These are phyloP conservation scores for Clavaria fumosa DNA, from an alignment of 768 basidiomycete species.

Conservation along the genomic window DNA sequence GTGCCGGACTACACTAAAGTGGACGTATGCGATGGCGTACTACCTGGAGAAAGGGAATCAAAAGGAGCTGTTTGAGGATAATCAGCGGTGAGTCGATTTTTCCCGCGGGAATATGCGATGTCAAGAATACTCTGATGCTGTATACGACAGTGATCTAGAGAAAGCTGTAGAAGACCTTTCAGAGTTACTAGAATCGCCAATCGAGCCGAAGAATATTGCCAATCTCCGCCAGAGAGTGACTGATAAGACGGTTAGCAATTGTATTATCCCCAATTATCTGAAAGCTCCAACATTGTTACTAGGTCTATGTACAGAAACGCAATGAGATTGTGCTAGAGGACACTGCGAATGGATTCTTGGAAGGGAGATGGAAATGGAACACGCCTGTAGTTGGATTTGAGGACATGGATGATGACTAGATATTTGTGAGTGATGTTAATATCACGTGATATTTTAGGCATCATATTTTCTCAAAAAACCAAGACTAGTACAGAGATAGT, in stretches of 20 bases:
- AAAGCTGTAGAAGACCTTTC: slow-evolving; percentile 90
- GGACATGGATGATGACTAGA: slow-evolving; percentile 1
- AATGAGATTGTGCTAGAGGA: slow-evolving; percentile 93
- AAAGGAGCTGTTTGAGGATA: slow-evolving; percentile 95
- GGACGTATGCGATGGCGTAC: slow-evolving; percentile 99
- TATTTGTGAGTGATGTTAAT: too few species aligned
- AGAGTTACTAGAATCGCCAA: slow-evolving; percentile 81
- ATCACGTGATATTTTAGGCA: too few species aligned
- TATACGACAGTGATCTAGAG: slow-evolving; percentile 61
- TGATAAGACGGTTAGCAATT: slow-evolving; percentile 74
- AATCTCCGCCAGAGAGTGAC: slow-evolving; percentile 82
- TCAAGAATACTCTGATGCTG: neutral
- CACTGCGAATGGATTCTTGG: slow-evolving; percentile 78
- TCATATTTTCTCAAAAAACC: too few species aligned
- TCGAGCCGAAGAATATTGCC: slow-evolving; percentile 74
- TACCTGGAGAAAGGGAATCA: slow-evolving; percentile 82
- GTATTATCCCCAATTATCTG: too few species aligned
- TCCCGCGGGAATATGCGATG: neutral
- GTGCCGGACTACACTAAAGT: slow-evolving; percentile 92
- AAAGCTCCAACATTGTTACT: neutral
- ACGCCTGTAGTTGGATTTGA: slow-evolving; percentile 56
- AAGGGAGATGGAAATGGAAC: slow-evolving; percentile 81
- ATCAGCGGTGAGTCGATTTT: slow-evolving; percentile 52
- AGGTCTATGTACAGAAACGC: slow-evolving; percentile 93
- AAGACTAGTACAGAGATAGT: too few species aligned